phyloP scores from a whole-genome alignment of 2,329 filamentous ascomycete genomes.

The Arthrinium puccinioides region DNA sequence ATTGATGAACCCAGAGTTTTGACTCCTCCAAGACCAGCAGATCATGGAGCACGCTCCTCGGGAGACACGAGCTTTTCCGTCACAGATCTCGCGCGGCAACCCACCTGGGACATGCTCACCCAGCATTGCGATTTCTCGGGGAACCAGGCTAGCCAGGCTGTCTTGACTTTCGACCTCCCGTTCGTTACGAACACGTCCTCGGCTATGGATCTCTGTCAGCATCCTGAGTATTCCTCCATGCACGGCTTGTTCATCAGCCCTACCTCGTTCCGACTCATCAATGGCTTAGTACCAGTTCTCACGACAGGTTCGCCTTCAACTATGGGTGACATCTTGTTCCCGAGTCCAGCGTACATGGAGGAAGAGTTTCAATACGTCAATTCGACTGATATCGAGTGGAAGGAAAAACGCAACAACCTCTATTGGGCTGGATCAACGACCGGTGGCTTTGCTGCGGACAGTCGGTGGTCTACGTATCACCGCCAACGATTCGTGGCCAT shows the following conservation, averaged over 20 bases:
- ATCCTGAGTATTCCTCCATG: slow-evolving; percentile 32
- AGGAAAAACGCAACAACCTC: slow-evolving; percentile 38
- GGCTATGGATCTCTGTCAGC: slow-evolving; percentile 32
- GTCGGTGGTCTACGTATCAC: slow-evolving; percentile 35
- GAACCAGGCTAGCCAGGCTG: not conserved
- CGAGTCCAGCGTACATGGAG: slow-evolving; percentile 41
- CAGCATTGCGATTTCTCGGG: slow-evolving; percentile 15
- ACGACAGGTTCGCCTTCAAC: slow-evolving; percentile 36
- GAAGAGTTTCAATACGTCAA: slow-evolving; percentile 32
- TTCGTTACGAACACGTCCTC: slow-evolving; percentile 25
- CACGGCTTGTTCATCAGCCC: slow-evolving; percentile 40
- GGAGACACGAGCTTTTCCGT: slow-evolving; percentile 12
- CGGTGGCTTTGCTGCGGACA: slow-evolving; percentile 31
- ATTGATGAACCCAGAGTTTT: slow-evolving; percentile 40
- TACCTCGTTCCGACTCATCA: slow-evolving; percentile 29
- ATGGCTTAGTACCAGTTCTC: slow-evolving; percentile 36
- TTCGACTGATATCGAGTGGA: slow-evolving; percentile 35
- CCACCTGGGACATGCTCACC: slow-evolving; percentile 25
- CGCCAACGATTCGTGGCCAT: slow-evolving; percentile 37
- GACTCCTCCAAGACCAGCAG: too few relatives aligned
- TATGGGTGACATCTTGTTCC: slow-evolving; percentile 45
- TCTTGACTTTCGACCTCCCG: slow-evolving; percentile 19
- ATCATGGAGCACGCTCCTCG: too few relatives aligned
- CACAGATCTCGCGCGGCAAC: slow-evolving; percentile 17
- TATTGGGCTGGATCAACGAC: slow-evolving; percentile 54